These are phyloP conservation scores for Quercus aquifolioides DNA, from an alignment of 306 rosid genomes.

Conservation along the genomic window DNA sequence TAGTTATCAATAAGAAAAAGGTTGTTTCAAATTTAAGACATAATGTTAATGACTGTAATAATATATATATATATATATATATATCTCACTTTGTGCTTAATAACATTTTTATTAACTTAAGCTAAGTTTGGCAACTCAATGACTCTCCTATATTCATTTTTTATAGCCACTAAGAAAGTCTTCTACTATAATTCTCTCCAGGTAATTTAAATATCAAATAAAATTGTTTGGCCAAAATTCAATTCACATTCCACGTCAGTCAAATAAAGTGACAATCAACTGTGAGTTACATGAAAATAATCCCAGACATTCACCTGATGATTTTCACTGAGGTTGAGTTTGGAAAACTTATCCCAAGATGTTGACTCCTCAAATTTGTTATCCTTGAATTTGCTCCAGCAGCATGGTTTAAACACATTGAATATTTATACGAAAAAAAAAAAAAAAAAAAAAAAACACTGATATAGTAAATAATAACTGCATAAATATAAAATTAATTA, in stretches of 20 bases:
- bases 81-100: background rate
- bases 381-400: constrained; percentile 47
- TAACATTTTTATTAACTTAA: background rate
- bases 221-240: background rate
- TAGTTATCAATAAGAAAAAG: no score
- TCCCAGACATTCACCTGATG: constrained; percentile 41
- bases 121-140: background rate
- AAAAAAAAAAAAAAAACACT: constrained; percentile 1
- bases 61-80: background rate
- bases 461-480: constrained; percentile 1
- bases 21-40: background rate
- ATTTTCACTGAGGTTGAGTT: constrained; percentile 47
- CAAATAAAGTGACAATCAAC: constrained; percentile 11
- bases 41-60: background rate
- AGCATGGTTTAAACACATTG: constrained; percentile 25
- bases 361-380: constrained; percentile 46
- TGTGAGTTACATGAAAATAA: constrained; percentile 7
- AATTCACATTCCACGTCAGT: background rate
- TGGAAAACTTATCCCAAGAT: constrained; percentile 60
- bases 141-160: background rate
- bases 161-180: background rate
- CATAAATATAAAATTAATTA: constrained; percentile 13
- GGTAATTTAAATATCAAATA: background rate
- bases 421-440: constrained; percentile 1
- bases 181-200: background rate